Percentiles rank a stretch among this genome's conserved stretches.
Evolutionary conservation across 2,329 filamentous ascomycete genomes (phyloP).

Genomic region (Colletotrichum sp.): DNA sequence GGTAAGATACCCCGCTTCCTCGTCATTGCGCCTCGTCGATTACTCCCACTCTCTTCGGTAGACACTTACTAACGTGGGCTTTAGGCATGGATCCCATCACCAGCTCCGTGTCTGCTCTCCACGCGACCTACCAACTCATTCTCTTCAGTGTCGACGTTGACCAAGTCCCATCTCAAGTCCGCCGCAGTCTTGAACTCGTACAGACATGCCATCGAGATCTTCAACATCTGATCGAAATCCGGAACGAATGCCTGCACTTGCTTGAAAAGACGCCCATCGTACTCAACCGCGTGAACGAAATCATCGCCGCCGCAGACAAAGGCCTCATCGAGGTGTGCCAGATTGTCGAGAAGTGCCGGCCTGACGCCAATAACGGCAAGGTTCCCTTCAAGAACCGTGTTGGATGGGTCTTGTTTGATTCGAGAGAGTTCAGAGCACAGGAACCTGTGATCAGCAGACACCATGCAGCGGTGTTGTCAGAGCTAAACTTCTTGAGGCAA

Average conservation of each 20-base stretch:
- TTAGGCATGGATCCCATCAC: neutral
- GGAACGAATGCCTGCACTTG: conserved; percentile 29
- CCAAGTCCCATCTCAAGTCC: conserved; percentile 30
- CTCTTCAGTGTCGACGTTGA: conserved; percentile 25
- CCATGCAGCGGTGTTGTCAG: conserved; percentile 31
- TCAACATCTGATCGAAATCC: conserved; percentile 35
- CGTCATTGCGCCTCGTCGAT: neutral
- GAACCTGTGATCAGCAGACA: conserved; percentile 31
- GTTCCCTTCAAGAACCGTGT: conserved; percentile 24
- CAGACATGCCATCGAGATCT: conserved; percentile 35
- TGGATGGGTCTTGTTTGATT: conserved; percentile 29
- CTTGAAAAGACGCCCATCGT: conserved; percentile 27
- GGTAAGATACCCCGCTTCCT: neutral
- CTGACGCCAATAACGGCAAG: conserved; percentile 22
- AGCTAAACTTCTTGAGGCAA: conserved; percentile 29
- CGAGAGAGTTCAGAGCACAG: conserved; percentile 28
- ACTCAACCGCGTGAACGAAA: conserved; percentile 30
- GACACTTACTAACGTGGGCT: neutral
- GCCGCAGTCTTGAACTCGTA: conserved; percentile 33
- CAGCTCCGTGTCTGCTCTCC: neutral
- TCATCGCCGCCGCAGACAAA: conserved; percentile 31
- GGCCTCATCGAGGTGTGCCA: conserved; percentile 30
- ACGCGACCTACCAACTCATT: conserved; percentile 10
- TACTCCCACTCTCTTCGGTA: neutral
- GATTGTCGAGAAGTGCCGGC: conserved; percentile 34